Conservation (phyloP, 129 eudicot genomes). For the Calendula officinalis region DNA sequence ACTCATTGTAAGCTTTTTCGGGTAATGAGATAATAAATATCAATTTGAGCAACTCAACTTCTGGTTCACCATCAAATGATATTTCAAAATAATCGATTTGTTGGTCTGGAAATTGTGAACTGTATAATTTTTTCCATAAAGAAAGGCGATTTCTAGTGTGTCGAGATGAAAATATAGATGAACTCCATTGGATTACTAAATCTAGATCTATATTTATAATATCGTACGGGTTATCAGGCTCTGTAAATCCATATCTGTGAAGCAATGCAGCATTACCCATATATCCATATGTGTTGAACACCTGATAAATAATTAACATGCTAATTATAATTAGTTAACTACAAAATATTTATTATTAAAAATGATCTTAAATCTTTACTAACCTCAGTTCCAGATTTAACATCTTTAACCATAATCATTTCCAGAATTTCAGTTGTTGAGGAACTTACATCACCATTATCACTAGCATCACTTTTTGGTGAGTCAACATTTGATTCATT, state of each 20-base stretch:
- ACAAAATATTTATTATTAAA: not conserved
- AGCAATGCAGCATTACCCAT: slow-evolving; percentile 96
- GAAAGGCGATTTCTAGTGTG: slow-evolving; percentile 61
- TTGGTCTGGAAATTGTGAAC: slow-evolving; percentile 49
- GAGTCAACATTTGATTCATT: slow-evolving; percentile 21
- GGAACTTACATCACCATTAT: slow-evolving; percentile 31
- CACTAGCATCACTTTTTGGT: slow-evolving; percentile 10
- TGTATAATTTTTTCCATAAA: slow-evolving; percentile 59
- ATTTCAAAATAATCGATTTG: slow-evolving; percentile 80
- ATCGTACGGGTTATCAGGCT: slow-evolving; percentile 71
- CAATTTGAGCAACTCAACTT: slow-evolving; percentile 66
- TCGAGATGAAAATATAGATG: slow-evolving; percentile 60
- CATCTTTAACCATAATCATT: slow-evolving; percentile 92
- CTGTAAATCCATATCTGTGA: slow-evolving; percentile 94
- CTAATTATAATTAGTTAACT: not conserved
- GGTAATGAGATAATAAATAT: slow-evolving; percentile 57
- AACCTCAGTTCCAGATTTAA: slow-evolving; percentile 84
- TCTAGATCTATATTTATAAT: slow-evolving; percentile 86
- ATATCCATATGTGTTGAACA: slow-evolving; percentile 87
- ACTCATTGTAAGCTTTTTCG: slow-evolving; percentile 48
- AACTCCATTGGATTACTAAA: slow-evolving; percentile 70
- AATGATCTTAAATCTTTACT: slow-evolving; percentile 1
- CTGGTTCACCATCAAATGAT: slow-evolving; percentile 78
- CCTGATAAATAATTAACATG: slow-evolving; percentile 36
- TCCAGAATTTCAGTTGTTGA: slow-evolving; percentile 44